phyloP scores from a whole-genome alignment of 106 monocot species.

The Dactylorhiza incarnata region DNA sequence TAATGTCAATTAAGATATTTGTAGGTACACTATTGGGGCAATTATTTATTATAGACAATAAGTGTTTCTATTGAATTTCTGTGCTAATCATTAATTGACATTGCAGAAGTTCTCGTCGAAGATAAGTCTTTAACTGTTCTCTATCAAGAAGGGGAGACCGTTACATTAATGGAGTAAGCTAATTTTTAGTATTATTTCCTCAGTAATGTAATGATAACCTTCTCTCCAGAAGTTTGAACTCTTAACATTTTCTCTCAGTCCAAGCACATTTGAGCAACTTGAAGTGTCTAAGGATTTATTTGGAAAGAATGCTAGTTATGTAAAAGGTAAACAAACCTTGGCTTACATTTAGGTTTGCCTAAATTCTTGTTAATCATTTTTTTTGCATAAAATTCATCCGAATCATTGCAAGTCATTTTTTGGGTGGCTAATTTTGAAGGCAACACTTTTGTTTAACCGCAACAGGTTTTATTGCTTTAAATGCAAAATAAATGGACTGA shows the following conservation, averaged over 20 bases:
- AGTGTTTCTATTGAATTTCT: neutral
- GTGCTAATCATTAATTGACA: neutral
- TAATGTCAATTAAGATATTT: neutral
- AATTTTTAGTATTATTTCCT: neutral
- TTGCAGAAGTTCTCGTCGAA: constrained; percentile 86
- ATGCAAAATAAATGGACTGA: neutral
- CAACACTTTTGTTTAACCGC: neutral
- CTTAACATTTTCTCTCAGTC: constrained; percentile 29
- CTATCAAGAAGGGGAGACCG: constrained; percentile 65
- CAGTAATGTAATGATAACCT: neutral
- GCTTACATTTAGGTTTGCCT: neutral
- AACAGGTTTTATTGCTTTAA: constrained; percentile 1
- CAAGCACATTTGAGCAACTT: constrained; percentile 83
- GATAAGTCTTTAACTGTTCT: constrained; percentile 80
- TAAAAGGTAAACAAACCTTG: constrained; percentile 52
- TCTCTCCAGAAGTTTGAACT: neutral
- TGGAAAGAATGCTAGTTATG: constrained; percentile 75
- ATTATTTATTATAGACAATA: neutral
- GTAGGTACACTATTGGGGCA: neutral
- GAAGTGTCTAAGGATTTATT: constrained; percentile 80
- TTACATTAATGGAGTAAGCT: constrained; percentile 91
- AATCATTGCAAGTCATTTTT: neutral
- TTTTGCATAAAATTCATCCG: neutral
- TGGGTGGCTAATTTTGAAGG: neutral
- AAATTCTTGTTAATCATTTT: neutral